Evolutionary conservation across 345 rosid species (phyloP), one percentile per base, ranked within the genome.

Genomic region (Eucalyptus globulus): DNA sequence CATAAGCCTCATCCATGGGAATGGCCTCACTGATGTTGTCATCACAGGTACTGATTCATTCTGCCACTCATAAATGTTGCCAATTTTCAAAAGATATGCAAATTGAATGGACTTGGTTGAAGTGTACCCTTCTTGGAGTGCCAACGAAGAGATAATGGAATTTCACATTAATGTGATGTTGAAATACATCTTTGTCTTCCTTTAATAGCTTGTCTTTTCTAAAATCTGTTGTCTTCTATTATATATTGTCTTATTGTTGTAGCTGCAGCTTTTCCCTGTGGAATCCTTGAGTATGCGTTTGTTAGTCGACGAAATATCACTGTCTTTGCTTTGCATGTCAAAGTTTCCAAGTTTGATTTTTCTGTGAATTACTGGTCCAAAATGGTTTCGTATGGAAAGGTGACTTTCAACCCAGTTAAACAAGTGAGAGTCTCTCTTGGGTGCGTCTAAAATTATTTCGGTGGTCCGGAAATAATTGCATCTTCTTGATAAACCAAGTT

Each of bases 1-100:
- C 90, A 96, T 98, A 81, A 98, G 99, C 92, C 99, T 98, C 91
- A 96, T 98, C 89, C 99, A 98, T 90, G 99, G 99, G 90, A 92
- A 98, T 90, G 96, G 96, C 37, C 97, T 98, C 89, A 90, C 91
- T n/a, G 91, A 98, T 93, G 99, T 98, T 44, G 94, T 97, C 90
- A 94, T 98, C 85, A 96, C 99, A 95, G 99, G 99, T 98, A 91
- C 21, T 6, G 34, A 37, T 53, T 24, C 60, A 67, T 53, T 49
- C 87, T 86, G 24, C 44, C 14, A 14, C 24, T n/a, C 54, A 87
- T 83, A 45, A 67, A 40, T 27, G 27, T 54, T 27, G 40, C 29
- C 51, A 12, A 34, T 37, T 34, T 88, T 69, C 14, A 5, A 80
- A 88, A 49, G 87, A 76, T 40, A 26, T 6, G 80, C 43, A 43